These are phyloP conservation scores for Alectoria sarmentosa DNA, from an alignment of 495 filamentous ascomycete genomes.

Conservation along the genomic window DNA sequence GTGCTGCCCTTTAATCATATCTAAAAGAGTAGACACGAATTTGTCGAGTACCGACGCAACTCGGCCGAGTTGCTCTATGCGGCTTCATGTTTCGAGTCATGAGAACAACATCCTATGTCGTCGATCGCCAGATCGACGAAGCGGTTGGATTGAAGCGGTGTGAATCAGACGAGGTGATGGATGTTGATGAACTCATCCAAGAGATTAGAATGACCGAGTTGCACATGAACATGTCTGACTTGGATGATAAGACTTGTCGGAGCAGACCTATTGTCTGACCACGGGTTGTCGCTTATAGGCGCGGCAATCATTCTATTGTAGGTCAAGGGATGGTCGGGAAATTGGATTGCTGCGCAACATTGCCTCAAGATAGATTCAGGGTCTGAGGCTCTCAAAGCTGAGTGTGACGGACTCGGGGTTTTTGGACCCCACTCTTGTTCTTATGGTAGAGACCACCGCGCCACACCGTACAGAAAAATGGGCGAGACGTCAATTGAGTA, in stretches of 20 bases:
- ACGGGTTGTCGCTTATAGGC: constrained; percentile 1
- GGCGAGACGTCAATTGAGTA: neutral
- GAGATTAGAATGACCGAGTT: neutral
- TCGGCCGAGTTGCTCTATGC: neutral
- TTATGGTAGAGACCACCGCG: neutral
- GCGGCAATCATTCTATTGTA: neutral
- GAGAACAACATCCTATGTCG: neutral
- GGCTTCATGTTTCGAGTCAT: neutral
- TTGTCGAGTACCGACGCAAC: neutral
- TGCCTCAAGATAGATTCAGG: neutral
- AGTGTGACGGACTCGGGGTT: neutral
- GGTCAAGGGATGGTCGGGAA: neutral
- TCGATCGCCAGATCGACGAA: neutral
- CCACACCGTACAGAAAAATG: neutral
- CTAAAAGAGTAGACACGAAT: neutral
- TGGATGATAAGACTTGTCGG: neutral
- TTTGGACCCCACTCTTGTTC: neutral
- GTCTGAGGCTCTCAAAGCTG: neutral
- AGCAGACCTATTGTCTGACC: neutral
- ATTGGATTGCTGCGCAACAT: neutral
- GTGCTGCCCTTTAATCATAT: neutral
- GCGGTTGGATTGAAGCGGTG: neutral
- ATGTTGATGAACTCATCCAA: neutral
- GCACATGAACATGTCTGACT: neutral
- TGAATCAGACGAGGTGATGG: neutral